Evolutionary conservation across 2,329 filamentous ascomycete genomes (phyloP), one percentile per base, ranked within the genome.

Genomic region (Hysterium pulicare): DNA sequence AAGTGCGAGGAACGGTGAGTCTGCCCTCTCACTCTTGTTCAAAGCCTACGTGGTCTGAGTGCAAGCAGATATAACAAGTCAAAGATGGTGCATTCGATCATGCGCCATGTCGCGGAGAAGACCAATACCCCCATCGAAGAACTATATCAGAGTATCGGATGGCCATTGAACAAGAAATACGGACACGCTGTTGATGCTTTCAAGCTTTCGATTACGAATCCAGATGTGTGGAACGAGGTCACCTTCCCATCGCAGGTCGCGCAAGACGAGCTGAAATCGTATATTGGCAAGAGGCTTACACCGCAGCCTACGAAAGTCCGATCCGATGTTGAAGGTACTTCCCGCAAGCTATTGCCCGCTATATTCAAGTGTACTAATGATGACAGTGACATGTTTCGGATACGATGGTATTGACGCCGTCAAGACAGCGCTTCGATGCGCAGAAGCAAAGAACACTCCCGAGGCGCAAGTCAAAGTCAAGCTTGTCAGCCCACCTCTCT

Each of bases 371-470:
- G 95, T 8, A 28, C 24, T 28, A 28, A 16, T 23, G 4, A 9
- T 19, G 10, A 13, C 15, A 63, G 64, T 67, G 30, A 68, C 64
- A 15, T 68, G 65, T 62, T 76, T 75, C 73, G 86, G 87, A 49
- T 98, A 97, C 68, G 93, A 97, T 59, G 93, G 93, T 54, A 98
- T 98, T 73, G 93, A 98, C 64, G 93, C 94, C 32, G 89, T 98
- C 70, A 98, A 98, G 82, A 79, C 82, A 24, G 90, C 94, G 37
- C 81, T 98, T 45, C 83, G 90, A 65, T 88, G 84, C 49, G 94
- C 93, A 46, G 93, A 98, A 75, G 87, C 87, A 47, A 84, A 86
- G 70, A 97, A 95, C 79, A 95, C 90, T 11, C 77, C 83, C 42
- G 90, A 96, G 42, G 93, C 84, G 59, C 89, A 95, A 70, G 90